Base-by-base conservation (phyloP, 306 rosid genomes). In the Pueraria montana region DNA sequence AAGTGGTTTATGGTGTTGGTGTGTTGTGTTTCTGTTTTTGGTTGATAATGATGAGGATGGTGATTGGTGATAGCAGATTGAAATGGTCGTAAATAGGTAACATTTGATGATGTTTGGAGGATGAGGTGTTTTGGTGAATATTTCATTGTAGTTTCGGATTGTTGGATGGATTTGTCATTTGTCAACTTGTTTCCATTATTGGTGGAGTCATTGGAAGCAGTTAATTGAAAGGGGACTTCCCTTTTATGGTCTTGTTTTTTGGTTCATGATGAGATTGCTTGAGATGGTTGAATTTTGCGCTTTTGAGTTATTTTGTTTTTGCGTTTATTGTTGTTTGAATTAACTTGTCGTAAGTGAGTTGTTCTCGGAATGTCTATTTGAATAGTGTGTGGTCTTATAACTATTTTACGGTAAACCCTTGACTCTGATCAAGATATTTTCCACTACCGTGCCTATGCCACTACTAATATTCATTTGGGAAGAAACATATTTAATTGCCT, bases 191-290 rank as follows among this genome's bases (percentile, higher is more conserved):
- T 78, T 45, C 74, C 50, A 21, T 64, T 48, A 26, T 73, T 43
- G 76, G 61, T 40, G 48, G 32, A 48, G 59, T 58, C 43, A 21
- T 9, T 48, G 72, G 32, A 49, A 30, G 72, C n/a, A 17, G 48
- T 48, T 46, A 73, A 65, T 38, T 75, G 24, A 8, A 52, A 71
- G 76, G 83, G 82, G 50, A 52, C 34, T 77, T 87, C 4, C 72
- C 71, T 63, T 65, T 27, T 84, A 72, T 65, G 65, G 83, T 77
- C 61, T 6, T 84, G 65, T 63, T 76, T 63, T 76, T 64, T 80
- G 74, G 26, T 65, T 83, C 61, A 65, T 43, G 38, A 78, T 32
- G 67, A 42, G 24, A 74, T 68, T 87, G 65, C 83, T 67, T 75
- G 62, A 83, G 53, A 63, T 53, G 80, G 40, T 84, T 72, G 23